These are phyloP conservation scores for Juglanconis sp. DNA, from an alignment of 2,329 filamentous ascomycete genomes.

Conservation along the genomic window DNA sequence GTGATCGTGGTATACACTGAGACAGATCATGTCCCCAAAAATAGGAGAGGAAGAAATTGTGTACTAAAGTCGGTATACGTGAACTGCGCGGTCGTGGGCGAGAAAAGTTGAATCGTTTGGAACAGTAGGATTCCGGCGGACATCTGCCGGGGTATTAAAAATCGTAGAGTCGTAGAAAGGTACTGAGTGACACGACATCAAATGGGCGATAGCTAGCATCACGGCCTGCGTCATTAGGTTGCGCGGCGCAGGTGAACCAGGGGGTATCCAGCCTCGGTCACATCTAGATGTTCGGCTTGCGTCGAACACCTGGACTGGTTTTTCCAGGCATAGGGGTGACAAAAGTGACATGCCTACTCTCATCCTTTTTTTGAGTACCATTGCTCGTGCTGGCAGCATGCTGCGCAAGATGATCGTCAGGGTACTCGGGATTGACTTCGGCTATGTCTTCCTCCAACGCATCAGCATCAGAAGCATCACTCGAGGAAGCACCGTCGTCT, in stretches of 20 bases:
- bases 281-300: slow-evolving; percentile 11
- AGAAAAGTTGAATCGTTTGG: not conserved
- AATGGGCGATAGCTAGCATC: not conserved
- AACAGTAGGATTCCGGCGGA: not conserved
- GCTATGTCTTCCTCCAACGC: slow-evolving; percentile 59
- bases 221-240: not conserved
- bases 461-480: slow-evolving; percentile 48
- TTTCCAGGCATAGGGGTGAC: slow-evolving; percentile 45
- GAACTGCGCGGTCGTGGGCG: not conserved
- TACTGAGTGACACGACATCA: not conserved
- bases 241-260: not conserved
- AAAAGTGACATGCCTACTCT: slow-evolving; percentile 54
- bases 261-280: not conserved
- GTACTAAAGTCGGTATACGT: not conserved
- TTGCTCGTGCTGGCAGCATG: slow-evolving; percentile 36
- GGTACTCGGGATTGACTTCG: slow-evolving; percentile 59
- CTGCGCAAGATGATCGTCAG: slow-evolving; percentile 40
- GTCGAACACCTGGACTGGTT: slow-evolving; percentile 6
- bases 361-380: slow-evolving; percentile 49
- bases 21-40: not conserved
- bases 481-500: slow-evolving; percentile 59
- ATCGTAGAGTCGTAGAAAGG: not conserved
- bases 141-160: not conserved
- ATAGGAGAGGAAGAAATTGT: not conserved
- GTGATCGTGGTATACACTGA: not conserved